A percentile compares a stretch with the other conserved stretches of the same genome.
These are phyloP conservation scores for Rhizopus microsporus DNA, from an alignment of 371 early-diverging fungal species.

Conservation along the genomic window DNA sequence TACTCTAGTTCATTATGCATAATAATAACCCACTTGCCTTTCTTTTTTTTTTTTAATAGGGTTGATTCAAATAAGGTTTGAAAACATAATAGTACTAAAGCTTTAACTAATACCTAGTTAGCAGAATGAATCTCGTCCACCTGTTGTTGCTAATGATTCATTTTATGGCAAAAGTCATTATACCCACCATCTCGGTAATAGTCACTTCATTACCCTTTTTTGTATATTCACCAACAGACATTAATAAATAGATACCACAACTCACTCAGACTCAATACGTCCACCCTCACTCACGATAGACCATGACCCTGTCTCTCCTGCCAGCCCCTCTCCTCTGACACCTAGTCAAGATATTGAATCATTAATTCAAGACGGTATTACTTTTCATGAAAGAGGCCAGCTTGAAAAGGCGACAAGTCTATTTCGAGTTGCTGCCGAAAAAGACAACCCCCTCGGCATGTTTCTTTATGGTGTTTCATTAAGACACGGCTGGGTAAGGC, in stretches of 20 bases:
- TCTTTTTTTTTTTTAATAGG: conserved; percentile 3
- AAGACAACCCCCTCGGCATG: conserved; percentile 72
- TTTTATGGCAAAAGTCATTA: conserved; percentile 5
- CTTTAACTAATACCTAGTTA: neutral
- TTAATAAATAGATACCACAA: neutral
- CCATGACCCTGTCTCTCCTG: conserved; percentile 5
- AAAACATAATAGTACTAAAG: conserved; percentile 4
- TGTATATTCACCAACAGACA: neutral
- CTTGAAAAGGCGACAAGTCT: conserved; percentile 73
- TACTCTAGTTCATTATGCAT: neutral
- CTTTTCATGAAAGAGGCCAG: conserved; percentile 72
- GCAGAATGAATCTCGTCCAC: neutral
- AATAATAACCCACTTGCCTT: neutral
- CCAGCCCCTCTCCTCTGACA: conserved; percentile 9
- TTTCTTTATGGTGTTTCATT: conserved; percentile 80
- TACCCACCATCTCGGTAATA: conserved; percentile 17
- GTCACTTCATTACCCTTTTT: neutral
- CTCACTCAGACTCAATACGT: neutral
- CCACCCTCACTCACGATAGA: conserved; percentile 20
- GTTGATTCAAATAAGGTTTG: conserved; percentile 5
- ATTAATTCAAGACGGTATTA: conserved; percentile 54
- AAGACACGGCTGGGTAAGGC: conserved; percentile 77
- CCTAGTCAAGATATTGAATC: conserved; percentile 17
- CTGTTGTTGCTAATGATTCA: neutral
- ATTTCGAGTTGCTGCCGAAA: conserved; percentile 70